phyloP scores from a whole-genome alignment of 345 rosid species.

The Jatropha curcas region DNA sequence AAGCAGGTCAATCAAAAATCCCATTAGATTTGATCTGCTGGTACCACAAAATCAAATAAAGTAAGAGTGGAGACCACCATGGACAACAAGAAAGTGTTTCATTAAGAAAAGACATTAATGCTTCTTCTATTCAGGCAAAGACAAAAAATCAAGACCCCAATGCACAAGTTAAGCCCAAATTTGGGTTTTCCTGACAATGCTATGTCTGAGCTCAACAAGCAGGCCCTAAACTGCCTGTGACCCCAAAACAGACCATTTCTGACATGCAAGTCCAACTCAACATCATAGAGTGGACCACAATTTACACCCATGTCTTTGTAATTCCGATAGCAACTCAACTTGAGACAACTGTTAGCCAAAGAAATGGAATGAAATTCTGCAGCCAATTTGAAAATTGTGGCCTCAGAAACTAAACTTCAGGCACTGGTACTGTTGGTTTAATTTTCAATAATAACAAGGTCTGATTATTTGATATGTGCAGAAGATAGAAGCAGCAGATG shows the following conservation, averaged over 20 bases:
- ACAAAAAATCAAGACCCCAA: background rate
- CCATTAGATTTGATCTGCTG: background rate
- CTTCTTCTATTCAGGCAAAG: background rate
- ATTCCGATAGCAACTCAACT: background rate
- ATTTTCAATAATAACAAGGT: background rate
- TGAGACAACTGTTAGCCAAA: background rate
- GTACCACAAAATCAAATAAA: background rate
- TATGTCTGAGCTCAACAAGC: slow-evolving; percentile 12
- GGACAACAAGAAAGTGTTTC: background rate
- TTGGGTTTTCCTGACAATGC: background rate
- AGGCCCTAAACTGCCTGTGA: background rate
- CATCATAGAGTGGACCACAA: background rate
- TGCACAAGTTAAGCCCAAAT: background rate
- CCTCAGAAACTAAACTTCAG: background rate
- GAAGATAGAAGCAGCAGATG: background rate
- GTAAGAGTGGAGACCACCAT: background rate
- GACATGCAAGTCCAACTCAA: background rate
- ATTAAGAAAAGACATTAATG: background rate
- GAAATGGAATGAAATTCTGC: background rate
- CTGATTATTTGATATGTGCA: background rate
- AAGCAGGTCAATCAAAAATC: background rate
- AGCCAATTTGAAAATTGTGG: background rate
- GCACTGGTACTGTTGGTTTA: background rate
- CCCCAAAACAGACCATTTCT: background rate
- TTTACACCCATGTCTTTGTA: background rate